These are phyloP conservation scores for Nemania diffusa DNA, from an alignment of 2,329 filamentous ascomycete genomes.

Conservation along the genomic window DNA sequence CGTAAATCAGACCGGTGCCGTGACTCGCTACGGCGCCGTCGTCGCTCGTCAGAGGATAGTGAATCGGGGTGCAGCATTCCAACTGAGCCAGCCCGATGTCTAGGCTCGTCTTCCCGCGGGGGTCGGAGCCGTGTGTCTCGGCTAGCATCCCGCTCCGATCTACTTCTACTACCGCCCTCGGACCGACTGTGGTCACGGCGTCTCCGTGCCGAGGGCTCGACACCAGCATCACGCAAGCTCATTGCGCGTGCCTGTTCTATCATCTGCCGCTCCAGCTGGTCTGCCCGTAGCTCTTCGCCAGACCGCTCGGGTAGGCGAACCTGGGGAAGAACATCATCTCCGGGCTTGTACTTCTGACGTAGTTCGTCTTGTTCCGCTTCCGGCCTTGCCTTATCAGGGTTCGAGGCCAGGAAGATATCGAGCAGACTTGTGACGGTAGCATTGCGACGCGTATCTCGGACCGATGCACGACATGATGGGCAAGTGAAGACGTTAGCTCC, in stretches of 20 bases:
- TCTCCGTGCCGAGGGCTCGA: constrained; percentile 52
- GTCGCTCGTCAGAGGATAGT: constrained; percentile 48
- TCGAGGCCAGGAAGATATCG: constrained; percentile 85
- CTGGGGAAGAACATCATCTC: constrained; percentile 81
- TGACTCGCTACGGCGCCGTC: constrained; percentile 58
- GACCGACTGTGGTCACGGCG: constrained; percentile 47
- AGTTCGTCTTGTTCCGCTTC: constrained; percentile 81
- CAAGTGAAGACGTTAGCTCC: constrained; percentile 77
- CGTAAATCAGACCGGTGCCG: constrained; percentile 56
- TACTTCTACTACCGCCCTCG: constrained; percentile 46
- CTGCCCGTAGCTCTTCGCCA: constrained; percentile 62
- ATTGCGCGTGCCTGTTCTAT: constrained; percentile 77
- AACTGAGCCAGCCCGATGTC: constrained; percentile 47
- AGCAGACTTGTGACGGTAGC: constrained; percentile 88
- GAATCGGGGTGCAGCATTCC: constrained; percentile 55
- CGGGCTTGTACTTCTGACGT: constrained; percentile 78
- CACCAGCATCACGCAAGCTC: constrained; percentile 75
- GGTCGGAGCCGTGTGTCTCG: constrained; percentile 44
- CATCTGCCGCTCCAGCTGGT: constrained; percentile 75
- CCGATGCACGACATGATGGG: constrained; percentile 87
- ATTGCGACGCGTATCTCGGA: constrained; percentile 89
- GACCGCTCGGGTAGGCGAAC: constrained; percentile 62
- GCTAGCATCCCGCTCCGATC: constrained; percentile 48
- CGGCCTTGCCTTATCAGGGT: constrained; percentile 78
- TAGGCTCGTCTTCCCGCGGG: constrained; percentile 47